Evolutionary conservation across 164 flowering plant species (phyloP), one percentile per base, ranked within the genome.

Genomic region (Sedum album): DNA sequence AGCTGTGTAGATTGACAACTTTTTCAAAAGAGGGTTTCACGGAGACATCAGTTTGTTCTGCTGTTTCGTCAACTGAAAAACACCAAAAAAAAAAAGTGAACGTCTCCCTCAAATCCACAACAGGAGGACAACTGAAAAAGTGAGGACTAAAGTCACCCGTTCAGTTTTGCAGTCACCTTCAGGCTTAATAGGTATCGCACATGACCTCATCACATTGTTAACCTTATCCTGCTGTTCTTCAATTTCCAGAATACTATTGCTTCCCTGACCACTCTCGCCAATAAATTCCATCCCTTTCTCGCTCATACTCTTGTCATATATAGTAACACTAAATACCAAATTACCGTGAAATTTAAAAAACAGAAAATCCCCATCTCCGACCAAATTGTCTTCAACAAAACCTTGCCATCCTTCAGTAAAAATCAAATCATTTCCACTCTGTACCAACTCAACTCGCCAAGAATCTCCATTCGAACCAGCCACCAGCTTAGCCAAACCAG

Each of bases 391-490:
- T 60, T 60, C 23, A 25, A 60, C 28, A 21, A 60, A 60, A 25
- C 14, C 26, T 21, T 60, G 6, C 63, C 63, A 60, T 5, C 63
- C 63, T 20, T 60, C 63, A 60, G 28, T 30, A 21, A 60, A 60
- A 21, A n/a, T 20, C 33, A 60, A 30, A 60, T 60, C 25, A 20
- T 60, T n/a, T 60, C 63, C 63, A 9, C 21, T 28, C 28, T 30
- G 28, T 8, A 60, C 63, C 63, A 60, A 25, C 31, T 60, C 63
- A 25, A 60, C 63, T 21, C 21, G 28, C 63, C 63, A 60, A 23
- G 31, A 20, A 0, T 60, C 63, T 60, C 63, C 63, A 6, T 21
- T 60, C 9, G 63, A 5, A 21, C 63, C 63, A 14, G 33, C 41
- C 41, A 38, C 33, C 63, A 60, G 23, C 28, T 30, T 5, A 60